These are phyloP conservation scores for Salvia splendens DNA, from an alignment of 257 asterid species.

Conservation along the genomic window DNA sequence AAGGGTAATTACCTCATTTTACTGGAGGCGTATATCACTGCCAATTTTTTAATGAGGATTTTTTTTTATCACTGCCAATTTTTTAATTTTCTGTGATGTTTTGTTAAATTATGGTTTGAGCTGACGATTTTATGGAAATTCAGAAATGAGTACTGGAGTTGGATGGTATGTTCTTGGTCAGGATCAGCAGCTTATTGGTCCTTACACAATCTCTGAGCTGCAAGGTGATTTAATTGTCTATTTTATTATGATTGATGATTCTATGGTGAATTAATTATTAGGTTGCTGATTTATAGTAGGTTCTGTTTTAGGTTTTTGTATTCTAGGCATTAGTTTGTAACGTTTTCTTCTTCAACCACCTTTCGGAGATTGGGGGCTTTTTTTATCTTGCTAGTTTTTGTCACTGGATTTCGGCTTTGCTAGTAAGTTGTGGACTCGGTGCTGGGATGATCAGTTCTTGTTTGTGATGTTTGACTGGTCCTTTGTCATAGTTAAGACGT, in stretches of 20 bases:
- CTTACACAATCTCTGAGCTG: constrained; percentile 78
- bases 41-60: no score
- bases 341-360: constrained; percentile 34
- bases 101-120: constrained; percentile 33
- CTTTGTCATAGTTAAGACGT: constrained; percentile 32
- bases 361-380: constrained; percentile 30
- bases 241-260: constrained; percentile 20
- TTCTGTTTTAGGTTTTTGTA: constrained; percentile 26
- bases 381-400: constrained; percentile 19
- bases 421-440: constrained; percentile 40
- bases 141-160: constrained; percentile 47
- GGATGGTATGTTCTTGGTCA: constrained; percentile 90
- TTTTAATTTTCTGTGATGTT: not conserved
- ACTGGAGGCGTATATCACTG: not conserved
- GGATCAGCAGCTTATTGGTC: constrained; percentile 75
- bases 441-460: constrained; percentile 36
- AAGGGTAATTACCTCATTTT: not conserved
- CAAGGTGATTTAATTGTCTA: constrained; percentile 51
- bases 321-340: constrained; percentile 32
- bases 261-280: constrained; percentile 17
- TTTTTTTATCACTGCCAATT: not conserved
- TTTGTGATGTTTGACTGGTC: constrained; percentile 43
- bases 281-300: constrained; percentile 15
- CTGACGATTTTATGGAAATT: constrained; percentile 30
- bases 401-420: constrained; percentile 36